phyloP scores from a whole-genome alignment of 1,139 yeast genomes.

The Insectozyma bohioensis region DNA sequence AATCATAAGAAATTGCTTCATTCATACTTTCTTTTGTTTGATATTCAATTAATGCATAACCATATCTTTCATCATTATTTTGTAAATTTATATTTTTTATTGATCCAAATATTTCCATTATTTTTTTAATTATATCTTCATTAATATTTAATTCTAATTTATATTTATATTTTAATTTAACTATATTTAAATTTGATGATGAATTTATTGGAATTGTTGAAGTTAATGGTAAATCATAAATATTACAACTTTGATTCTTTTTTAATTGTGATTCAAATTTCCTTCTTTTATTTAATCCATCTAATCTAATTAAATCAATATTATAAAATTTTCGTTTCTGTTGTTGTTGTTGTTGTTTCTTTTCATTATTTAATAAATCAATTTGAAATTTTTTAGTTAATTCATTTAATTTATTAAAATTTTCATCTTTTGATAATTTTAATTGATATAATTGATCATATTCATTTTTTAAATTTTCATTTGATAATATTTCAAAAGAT shows the following conservation, averaged over 20 bases:
- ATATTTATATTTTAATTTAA: slow-evolving; percentile 43
- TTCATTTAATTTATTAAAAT: slow-evolving; percentile 21
- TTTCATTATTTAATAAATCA: slow-evolving; percentile 24
- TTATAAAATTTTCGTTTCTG: slow-evolving; percentile 12
- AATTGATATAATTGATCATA: slow-evolving; percentile 35
- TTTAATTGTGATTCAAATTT: slow-evolving; percentile 16
- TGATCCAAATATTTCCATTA: slow-evolving; percentile 51
- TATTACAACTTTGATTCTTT: slow-evolving; percentile 3
- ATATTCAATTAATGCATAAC: slow-evolving; percentile 38
- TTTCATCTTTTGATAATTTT: slow-evolving; percentile 15
- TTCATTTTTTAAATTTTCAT: slow-evolving; percentile 25
- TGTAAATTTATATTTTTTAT: slow-evolving; percentile 20
- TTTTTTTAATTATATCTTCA: slow-evolving; percentile 29
- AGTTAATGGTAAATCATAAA: slow-evolving; percentile 8
- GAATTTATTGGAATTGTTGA: slow-evolving; percentile 5
- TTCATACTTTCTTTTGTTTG: slow-evolving; percentile 23
- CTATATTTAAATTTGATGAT: slow-evolving; percentile 12
- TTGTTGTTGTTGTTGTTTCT: slow-evolving; percentile 6
- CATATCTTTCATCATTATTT: slow-evolving; percentile 29
- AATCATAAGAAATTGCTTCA: slow-evolving; percentile 43
- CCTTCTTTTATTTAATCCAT: slow-evolving; percentile 30
- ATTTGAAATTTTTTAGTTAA: slow-evolving; percentile 32
- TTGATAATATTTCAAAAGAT: slow-evolving; percentile 40
- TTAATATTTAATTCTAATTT: slow-evolving; percentile 36
- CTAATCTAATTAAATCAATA: slow-evolving; percentile 30